Conservation (phyloP, 2,329 filamentous ascomycete species). For the Blastomyces parvus region DNA sequence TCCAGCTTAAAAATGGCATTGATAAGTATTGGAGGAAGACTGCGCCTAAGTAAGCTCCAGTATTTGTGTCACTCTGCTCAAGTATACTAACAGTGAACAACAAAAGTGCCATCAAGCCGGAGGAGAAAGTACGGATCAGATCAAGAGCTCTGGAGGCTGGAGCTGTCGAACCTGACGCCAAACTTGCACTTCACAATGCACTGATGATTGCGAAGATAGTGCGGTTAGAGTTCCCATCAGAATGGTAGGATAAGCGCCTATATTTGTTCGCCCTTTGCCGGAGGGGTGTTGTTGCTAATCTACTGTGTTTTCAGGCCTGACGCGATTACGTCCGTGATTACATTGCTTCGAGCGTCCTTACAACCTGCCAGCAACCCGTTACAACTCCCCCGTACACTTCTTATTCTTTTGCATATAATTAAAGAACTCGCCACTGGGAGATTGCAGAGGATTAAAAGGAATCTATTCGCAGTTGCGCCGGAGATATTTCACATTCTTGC, state of each 20-base stretch:
- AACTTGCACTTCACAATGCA: conserved; percentile 77
- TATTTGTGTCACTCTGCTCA: background rate
- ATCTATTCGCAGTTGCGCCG: conserved; percentile 66
- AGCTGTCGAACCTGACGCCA: conserved; percentile 63
- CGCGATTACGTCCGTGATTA: conserved; percentile 46
- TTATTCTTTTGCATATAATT: conserved; percentile 72
- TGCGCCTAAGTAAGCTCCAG: conserved; percentile 49
- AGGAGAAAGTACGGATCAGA: conserved; percentile 70
- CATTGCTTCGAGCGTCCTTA: conserved; percentile 51
- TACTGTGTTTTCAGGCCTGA: conserved; percentile 32
- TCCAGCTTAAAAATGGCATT: conserved; percentile 93
- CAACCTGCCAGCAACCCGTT: conserved; percentile 49
- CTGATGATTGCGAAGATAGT: conserved; percentile 80
- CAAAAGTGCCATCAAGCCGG: conserved; percentile 48
- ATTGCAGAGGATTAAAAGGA: conserved; percentile 62
- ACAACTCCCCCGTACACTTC: conserved; percentile 61
- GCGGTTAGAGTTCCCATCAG: conserved; percentile 75
- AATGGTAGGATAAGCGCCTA: conserved; percentile 51
- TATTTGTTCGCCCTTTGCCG: background rate
- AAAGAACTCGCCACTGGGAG: conserved; percentile 83
- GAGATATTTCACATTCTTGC: conserved; percentile 75
- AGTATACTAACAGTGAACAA: background rate
- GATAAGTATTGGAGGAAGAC: conserved; percentile 88
- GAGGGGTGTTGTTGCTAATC: conserved; percentile 7
- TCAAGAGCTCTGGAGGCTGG: conserved; percentile 65